These are phyloP conservation scores for Gonium pectorale DNA, from an alignment of 139 green algal species.

Conservation along the genomic window DNA sequence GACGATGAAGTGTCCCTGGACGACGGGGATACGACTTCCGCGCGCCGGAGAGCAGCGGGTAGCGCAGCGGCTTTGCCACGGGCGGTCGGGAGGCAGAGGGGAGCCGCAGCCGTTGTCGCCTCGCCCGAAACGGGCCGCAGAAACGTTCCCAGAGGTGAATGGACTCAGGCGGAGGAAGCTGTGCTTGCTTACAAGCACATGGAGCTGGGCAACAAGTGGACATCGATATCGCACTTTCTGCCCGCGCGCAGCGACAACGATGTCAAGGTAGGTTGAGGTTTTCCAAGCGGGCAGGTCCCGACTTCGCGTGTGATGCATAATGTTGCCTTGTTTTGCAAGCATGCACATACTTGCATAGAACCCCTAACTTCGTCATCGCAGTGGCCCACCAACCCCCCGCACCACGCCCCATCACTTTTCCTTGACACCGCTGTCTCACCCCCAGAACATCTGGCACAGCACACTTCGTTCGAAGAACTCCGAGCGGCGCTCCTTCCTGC, in stretches of 20 bases:
- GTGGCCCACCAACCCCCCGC: too few species aligned
- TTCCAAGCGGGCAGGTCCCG: neutral
- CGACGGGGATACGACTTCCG: neutral
- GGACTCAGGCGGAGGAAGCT: conserved; percentile 14
- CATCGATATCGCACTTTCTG: conserved; percentile 13
- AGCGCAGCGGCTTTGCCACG: neutral
- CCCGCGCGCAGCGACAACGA: conserved; percentile 19
- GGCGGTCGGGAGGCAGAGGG: neutral
- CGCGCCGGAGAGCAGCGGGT: neutral
- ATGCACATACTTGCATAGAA: neutral
- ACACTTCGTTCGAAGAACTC: conserved; percentile 34
- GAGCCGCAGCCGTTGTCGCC: neutral
- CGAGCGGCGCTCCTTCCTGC: conserved; percentile 35
- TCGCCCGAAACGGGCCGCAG: neutral
- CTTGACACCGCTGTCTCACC: too few species aligned
- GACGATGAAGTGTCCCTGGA: conserved; percentile 21
- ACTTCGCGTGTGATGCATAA: neutral
- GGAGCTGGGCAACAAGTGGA: conserved; percentile 37
- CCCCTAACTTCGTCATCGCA: neutral
- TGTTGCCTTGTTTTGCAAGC: neutral
- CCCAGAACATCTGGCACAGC: conserved; percentile 37
- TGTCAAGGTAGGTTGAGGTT: conserved; percentile 12
- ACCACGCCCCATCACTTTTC: too few species aligned
- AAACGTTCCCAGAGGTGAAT: conserved; percentile 19
- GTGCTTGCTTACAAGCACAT: conserved; percentile 27